These are phyloP conservation scores for Jatropha curcas DNA, from an alignment of 345 rosid species.

Conservation along the genomic window DNA sequence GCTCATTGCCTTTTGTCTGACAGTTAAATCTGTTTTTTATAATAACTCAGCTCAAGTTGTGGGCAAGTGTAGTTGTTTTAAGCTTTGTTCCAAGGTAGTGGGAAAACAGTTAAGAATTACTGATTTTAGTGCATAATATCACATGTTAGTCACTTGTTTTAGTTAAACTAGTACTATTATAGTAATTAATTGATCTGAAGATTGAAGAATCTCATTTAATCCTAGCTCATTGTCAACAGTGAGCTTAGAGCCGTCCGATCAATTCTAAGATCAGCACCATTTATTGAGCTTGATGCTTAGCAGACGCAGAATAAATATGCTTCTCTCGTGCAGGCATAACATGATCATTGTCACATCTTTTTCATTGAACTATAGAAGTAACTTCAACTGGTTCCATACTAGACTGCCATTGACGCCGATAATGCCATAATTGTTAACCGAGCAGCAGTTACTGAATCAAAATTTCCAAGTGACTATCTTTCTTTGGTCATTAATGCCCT, in stretches of 20 bases:
- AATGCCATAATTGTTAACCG: not conserved
- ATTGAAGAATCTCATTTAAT: too few relatives aligned
- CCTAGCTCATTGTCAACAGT: too few relatives aligned
- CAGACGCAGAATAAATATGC: not conserved
- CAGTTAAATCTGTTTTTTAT: not conserved
- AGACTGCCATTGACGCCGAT: not conserved
- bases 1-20: constrained; percentile 15
- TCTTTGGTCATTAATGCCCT: constrained; percentile 17
- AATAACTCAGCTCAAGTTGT: not conserved
- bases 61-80: not conserved
- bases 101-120: not conserved
- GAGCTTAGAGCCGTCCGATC: too few relatives aligned
- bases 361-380: not conserved
- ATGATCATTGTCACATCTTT: not conserved
- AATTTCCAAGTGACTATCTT: constrained; percentile 24
- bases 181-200: too few relatives aligned
- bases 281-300: not conserved
- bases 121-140: not conserved
- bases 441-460: constrained; percentile 8
- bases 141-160: not conserved
- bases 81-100: constrained; percentile 13
- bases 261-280: not conserved
- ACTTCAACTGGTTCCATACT: constrained; percentile 6
- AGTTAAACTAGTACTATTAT: not conserved
- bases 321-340: not conserved